These are phyloP conservation scores for Cerioporus squamosus DNA, from an alignment of 1,284 basidiomycete species.

Conservation along the genomic window DNA sequence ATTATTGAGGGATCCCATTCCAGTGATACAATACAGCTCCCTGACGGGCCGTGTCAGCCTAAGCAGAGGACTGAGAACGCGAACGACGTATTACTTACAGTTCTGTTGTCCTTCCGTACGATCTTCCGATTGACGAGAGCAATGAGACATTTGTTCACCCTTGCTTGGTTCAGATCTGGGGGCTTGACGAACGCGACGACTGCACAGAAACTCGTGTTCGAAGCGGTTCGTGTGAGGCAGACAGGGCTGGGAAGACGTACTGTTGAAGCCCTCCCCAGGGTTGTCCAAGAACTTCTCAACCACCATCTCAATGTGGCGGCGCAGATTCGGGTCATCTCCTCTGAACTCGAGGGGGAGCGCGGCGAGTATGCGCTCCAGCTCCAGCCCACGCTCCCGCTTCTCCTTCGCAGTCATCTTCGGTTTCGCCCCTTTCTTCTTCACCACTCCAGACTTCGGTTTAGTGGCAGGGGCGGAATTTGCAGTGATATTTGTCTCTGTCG, in stretches of 20 bases:
- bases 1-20: conserved; percentile 41
- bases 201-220: conserved; percentile 37
- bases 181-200: conserved; percentile 81
- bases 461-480: conserved; percentile 42
- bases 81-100: conserved; percentile 44
- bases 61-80: background rate
- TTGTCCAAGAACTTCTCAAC: conserved; percentile 71
- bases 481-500: conserved; percentile 36
- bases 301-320: conserved; percentile 79
- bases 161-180: conserved; percentile 85
- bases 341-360: conserved; percentile 90
- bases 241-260: conserved; percentile 39
- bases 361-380: conserved; percentile 76
- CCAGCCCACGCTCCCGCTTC: conserved; percentile 79
- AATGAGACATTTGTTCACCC: conserved; percentile 93
- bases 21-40: conserved; percentile 54
- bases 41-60: conserved; percentile 29
- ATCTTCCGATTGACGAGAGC: conserved; percentile 89
- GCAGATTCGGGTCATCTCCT: conserved; percentile 82
- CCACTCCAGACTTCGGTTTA: conserved; percentile 23
- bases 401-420: conserved; percentile 78
- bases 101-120: conserved; percentile 75
- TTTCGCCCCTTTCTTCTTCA: conserved; percentile 65
- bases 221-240: background rate
- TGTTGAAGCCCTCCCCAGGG: conserved; percentile 54